Conservation (phyloP, 371 early-diverging fungal genomes). For the Apophysomyces variabilis region DNA sequence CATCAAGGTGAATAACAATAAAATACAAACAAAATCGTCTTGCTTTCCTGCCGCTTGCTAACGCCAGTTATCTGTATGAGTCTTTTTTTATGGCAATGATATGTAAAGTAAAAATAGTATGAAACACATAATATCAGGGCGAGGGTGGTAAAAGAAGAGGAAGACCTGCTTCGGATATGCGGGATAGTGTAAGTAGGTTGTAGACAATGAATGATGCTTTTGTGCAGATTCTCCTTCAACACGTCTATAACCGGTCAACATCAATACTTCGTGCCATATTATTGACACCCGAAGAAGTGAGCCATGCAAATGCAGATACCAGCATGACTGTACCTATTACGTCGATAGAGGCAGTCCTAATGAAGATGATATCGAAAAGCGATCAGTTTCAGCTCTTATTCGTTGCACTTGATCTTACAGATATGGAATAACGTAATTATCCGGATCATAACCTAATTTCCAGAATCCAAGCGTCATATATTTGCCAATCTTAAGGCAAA, state of each 20-base stretch:
- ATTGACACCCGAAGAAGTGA: slow-evolving; percentile 24
- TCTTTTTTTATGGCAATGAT: not conserved
- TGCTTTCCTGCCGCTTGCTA: too few relatives aligned
- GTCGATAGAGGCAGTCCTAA: slow-evolving; percentile 65
- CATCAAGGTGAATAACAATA: too few relatives aligned
- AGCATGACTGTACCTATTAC: slow-evolving; percentile 64
- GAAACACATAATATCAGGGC: not conserved
- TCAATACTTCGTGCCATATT: slow-evolving; percentile 5
- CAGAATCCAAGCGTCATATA: slow-evolving; percentile 65
- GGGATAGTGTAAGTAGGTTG: not conserved
- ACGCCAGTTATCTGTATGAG: too few relatives aligned
- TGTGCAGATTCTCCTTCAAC: not conserved
- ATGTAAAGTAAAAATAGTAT: not conserved
- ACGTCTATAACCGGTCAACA: not conserved
- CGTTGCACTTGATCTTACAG: slow-evolving; percentile 50
- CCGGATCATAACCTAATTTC: slow-evolving; percentile 78
- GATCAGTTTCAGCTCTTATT: slow-evolving; percentile 25
- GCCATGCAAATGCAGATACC: slow-evolving; percentile 50
- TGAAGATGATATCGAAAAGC: not conserved
- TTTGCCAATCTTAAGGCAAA: slow-evolving; percentile 58
- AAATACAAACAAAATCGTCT: too few relatives aligned
- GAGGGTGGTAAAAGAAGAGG: not conserved
- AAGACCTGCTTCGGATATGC: slow-evolving; percentile 8
- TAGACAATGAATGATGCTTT: not conserved
- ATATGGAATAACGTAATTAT: slow-evolving; percentile 82